A percentile compares a stretch with the other conserved stretches of the same genome.
These are phyloP conservation scores for Beauveria sp. DNA, from an alignment of 2,329 filamentous ascomycete genomes.

Conservation along the genomic window DNA sequence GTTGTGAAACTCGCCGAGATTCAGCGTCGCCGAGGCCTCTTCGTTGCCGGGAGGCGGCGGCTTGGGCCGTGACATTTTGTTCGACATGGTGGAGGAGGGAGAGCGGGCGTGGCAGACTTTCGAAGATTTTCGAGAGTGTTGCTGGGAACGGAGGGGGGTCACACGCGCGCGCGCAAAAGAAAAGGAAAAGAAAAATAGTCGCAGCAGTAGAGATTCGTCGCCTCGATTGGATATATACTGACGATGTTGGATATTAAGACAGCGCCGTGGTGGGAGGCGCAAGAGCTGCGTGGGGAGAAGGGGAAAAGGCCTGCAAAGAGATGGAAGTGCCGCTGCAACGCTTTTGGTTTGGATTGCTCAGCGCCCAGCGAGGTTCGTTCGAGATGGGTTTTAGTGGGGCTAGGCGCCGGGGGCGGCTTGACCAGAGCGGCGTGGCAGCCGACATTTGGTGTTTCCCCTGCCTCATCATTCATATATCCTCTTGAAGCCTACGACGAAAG, in stretches of 20 bases:
- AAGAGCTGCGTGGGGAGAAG: not conserved
- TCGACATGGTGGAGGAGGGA: conserved; percentile 22
- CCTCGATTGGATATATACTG: not conserved
- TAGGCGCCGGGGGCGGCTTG: not conserved
- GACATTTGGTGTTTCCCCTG: not conserved
- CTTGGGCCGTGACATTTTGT: conserved; percentile 57
- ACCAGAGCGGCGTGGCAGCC: not conserved
- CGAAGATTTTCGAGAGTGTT: not conserved
- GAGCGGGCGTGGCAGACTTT: not conserved
- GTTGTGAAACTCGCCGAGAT: conserved; percentile 87
- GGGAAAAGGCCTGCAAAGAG: not conserved
- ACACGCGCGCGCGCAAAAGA: not conserved
- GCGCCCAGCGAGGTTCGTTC: not conserved
- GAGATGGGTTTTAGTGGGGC: conserved; percentile 10
- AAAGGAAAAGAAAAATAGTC: not conserved
- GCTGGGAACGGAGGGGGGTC: not conserved
- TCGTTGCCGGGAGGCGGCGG: conserved; percentile 70
- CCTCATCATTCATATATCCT: conserved; percentile 1
- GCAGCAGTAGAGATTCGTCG: not conserved
- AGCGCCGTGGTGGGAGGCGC: conserved; percentile 8
- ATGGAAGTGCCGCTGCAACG: not conserved
- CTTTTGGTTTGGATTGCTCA: not conserved
- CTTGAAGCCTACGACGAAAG: not conserved
- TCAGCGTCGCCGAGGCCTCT: conserved; percentile 72
- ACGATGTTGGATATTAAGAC: not conserved